Base-by-base conservation (phyloP, 2,329 filamentous ascomycete species). In the Aureobasidium sp. region DNA sequence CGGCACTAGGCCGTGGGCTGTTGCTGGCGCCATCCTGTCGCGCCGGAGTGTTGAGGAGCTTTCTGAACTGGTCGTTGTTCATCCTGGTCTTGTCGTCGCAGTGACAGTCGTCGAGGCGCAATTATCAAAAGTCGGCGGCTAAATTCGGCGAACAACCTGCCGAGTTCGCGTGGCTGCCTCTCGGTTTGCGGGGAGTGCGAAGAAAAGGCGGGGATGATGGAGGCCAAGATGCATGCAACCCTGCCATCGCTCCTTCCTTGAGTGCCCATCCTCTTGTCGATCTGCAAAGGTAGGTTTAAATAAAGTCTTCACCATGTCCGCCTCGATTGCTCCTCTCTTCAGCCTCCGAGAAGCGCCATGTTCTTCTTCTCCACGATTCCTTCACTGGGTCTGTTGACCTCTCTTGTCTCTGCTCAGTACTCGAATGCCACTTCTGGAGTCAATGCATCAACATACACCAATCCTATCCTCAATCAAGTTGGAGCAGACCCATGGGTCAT, bases 61-160 rank as follows among this genome's bases (percentile, higher is more conserved):
- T 88, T 61, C 94, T 88, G 71, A 99, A 99, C 70, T 97, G 90
- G 47, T 91, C 85, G 80, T 97, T 97, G 74, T 97, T 96, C 94
- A 99, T 97, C 12, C 25, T 42, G 20, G 6, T 31, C 25, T 56
- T 25, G 47, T 47, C 22, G 59, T 62, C 15, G 20, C 20, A 12
- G 17, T 22, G 45, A 60, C 9, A 25, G 57, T 15, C 22, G 45
- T 5, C 17, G 12, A 58, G 42, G 22, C 41, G 55, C 55, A 45
- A 37, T 36, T 8, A 22, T 45, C 39, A 58, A 58, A 58, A 48
- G 55, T 48, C 20, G 14, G 42, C 55, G 55, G 55, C 55, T 58
- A 58, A 58, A 58, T 48, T 39, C 55, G 29, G 41, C 8, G 14
- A 48, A 37, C 55, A 57, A 55, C 37, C 22, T 45, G 53, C 53